Evolutionary conservation across 768 basidiomycete species (phyloP), one percentile per base, ranked within the genome.

Genomic region (Phlebiopsis flavidoalba): DNA sequence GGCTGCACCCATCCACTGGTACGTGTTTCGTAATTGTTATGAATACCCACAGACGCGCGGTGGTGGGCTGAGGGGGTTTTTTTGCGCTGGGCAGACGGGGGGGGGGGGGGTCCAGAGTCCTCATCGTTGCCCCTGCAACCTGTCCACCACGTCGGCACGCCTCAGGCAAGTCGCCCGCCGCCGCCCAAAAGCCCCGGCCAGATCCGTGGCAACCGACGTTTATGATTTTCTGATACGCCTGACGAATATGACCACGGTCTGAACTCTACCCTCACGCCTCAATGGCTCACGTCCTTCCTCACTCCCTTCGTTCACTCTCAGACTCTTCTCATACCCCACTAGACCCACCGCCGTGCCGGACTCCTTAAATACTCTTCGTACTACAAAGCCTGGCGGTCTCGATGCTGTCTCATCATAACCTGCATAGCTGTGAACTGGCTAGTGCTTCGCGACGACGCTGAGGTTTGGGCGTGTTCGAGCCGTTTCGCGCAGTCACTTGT

Each of bases 331-430:
- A 26, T 84, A 91, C 73, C 87, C 85, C 35, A 80, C 80, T n/a
- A 3, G 59, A 75, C 8, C 71, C 80, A 10, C 90, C 91, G 60
- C 70, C 12, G 63, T 79, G 33, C 79, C 85, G 53, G 91, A 92
- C 75, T 90, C 89, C 5, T 93, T 74, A 85, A 77, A 33, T 69
- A 84, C 71, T 85, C 87, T 45, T 64, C 72, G 54, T 88, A 93
- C 71, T 95, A 92, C 71, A 77, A 69, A 53, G n/a, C 85, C 83
- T 22, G 93, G 93, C n/a, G 75, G 76, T 31, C 79, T 83, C 61
- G 97, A 99, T 71, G 73, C n/a, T 93, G 86, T 69, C 70, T 96
- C 67, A 79, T 95, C 60, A 73, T 94, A 58, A 82, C 87, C n/a
- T 89, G 80, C 40, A 62, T 71, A 56, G 69, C 73, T 0, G 73